Conservation (phyloP, 768 basidiomycete genomes). For the Leccinum sublutescens region DNA sequence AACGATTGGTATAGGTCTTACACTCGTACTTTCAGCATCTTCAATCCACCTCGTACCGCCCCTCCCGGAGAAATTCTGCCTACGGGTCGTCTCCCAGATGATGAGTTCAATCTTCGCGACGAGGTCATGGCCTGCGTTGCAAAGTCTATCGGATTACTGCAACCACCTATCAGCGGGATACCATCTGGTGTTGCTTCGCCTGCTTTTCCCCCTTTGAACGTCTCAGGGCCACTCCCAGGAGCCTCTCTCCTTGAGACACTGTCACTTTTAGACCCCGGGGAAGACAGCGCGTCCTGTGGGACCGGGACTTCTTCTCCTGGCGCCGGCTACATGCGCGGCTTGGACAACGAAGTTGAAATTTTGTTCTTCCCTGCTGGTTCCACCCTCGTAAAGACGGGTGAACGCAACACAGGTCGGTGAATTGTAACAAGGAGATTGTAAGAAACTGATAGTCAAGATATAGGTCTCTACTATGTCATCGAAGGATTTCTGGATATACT, state of each 20-base stretch:
- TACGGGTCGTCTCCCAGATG: slow-evolving; percentile 37
- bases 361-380: slow-evolving; percentile 88
- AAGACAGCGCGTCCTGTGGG: slow-evolving; percentile 64
- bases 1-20: slow-evolving; percentile 47
- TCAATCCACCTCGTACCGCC: slow-evolving; percentile 49
- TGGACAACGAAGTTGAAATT: slow-evolving; percentile 97
- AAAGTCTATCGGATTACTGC: slow-evolving; percentile 91
- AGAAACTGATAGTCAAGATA: slow-evolving; percentile 21
- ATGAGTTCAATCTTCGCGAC: slow-evolving; percentile 92
- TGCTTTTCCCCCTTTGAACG: slow-evolving; percentile 49
- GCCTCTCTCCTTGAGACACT: slow-evolving; percentile 71
- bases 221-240: slow-evolving; percentile 33
- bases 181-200: slow-evolving; percentile 71
- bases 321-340: slow-evolving; percentile 65
- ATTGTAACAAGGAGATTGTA: background rate
- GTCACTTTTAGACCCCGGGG: slow-evolving; percentile 67
- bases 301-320: slow-evolving; percentile 56
- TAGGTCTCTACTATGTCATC: slow-evolving; percentile 90
- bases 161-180: slow-evolving; percentile 72
- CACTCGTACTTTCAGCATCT: slow-evolving; percentile 47
- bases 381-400: slow-evolving; percentile 84
- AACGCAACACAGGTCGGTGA: slow-evolving; percentile 74
- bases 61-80: slow-evolving; percentile 27
- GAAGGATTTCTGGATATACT: slow-evolving; percentile 95
- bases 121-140: slow-evolving; percentile 98